Evolutionary conservation across 176 grass and related monocot species (phyloP), one percentile per base, ranked within the genome.

Genomic region (Oryza glumipatula): DNA sequence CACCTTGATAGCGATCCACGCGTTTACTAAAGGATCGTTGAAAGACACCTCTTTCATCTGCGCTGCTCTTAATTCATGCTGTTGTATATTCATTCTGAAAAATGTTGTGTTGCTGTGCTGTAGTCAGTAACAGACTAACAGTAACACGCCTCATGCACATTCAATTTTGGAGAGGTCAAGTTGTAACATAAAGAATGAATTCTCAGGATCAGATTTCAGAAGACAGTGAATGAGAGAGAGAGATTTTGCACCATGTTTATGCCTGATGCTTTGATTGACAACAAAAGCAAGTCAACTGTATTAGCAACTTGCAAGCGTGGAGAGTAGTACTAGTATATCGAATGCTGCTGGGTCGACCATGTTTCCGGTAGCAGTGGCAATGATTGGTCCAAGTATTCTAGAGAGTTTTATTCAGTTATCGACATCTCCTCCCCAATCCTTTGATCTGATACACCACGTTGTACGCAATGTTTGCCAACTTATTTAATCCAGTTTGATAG

Each of bases 211-310:
- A 28, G 67, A 71, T 11, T 48, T 23, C 19, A 46, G 19, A 15
- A n/a, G 30, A 39, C 11, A 56, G 66, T 15, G 56, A 22, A 0
- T 13, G 30, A 32, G 46, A 39, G 17, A 56, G 66, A 41, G 58
- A 22, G 39, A 63, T 26, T 54, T 26, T 19, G 48, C 79, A 41
- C 21, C 13, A 23, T 48, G 67, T 81, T 36, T 76, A 22, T 60
- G 26, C 4, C 16, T 32, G 46, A 74, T 51, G 46, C 14, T 74
- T 74, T 32, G 24, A 51, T 74, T 74, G 7, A 17, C 71, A 73
- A 73, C 11, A 45, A 46, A 71, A 47, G 56, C 81, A 83, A 36
- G 81, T 74, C 70, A 83, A 74, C 39, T 41, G 39, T 48, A 32
- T 16, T 74, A 33, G 54, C 39, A 83, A 61, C 70, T 83, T 74